Evolutionary conservation across 345 rosid species (phyloP).

Genomic region (Boechera stricta): DNA sequence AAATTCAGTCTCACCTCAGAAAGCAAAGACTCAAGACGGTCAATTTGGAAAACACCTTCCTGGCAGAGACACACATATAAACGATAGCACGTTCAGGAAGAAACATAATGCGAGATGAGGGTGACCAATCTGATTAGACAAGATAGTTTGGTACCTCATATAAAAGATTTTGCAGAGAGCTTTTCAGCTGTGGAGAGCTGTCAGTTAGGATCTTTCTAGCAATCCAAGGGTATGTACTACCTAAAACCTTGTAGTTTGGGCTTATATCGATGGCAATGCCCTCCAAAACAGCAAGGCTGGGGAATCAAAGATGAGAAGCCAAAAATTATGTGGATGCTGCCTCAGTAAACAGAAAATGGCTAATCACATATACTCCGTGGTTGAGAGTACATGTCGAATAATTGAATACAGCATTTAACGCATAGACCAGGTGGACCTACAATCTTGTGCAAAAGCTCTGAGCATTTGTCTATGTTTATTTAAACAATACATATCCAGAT

Average conservation of each 20-base stretch:
- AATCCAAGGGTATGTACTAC: constrained; percentile 99
- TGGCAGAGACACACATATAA: constrained; percentile 41
- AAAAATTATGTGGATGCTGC: constrained; percentile 30
- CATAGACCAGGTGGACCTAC: constrained; percentile 27
- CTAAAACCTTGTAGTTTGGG: constrained; percentile 92
- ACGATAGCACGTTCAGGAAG: constrained; percentile 26
- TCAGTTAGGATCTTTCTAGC: constrained; percentile 88
- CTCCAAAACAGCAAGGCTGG: constrained; percentile 94
- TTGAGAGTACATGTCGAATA: constrained; percentile 16
- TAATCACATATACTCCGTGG: constrained; percentile 18
- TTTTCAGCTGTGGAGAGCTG: constrained; percentile 81
- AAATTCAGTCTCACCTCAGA: constrained; percentile 66
- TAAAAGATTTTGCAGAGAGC: constrained; percentile 76
- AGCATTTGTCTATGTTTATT: background rate
- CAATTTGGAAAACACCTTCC: constrained; percentile 92
- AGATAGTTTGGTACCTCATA: constrained; percentile 62
- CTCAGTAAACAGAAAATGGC: constrained; percentile 8
- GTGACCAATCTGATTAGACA: constrained; percentile 15
- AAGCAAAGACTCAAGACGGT: constrained; percentile 87
- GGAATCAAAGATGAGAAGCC: constrained; percentile 32
- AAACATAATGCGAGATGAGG: constrained; percentile 14
- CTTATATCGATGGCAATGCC: constrained; percentile 81
- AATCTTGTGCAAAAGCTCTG: constrained; percentile 27
- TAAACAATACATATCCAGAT: background rate
- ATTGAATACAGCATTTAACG: constrained; percentile 6